A percentile compares a stretch with the other conserved stretches of the same genome.
These are phyloP conservation scores for Microbotryomycetes sp. DNA, from an alignment of 1,284 basidiomycete species.

Conservation along the genomic window DNA sequence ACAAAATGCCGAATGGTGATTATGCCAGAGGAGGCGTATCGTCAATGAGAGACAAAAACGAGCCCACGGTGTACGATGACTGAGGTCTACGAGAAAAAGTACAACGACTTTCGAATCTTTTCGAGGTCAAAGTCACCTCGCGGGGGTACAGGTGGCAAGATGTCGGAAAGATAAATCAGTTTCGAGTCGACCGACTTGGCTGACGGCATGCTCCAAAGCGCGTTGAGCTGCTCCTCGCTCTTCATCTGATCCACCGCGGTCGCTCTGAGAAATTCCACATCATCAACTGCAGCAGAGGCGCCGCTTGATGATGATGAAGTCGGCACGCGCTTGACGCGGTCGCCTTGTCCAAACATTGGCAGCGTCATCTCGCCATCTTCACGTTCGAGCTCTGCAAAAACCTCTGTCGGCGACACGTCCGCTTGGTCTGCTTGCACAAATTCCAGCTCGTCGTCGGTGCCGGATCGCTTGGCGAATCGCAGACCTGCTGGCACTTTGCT, in stretches of 20 bases:
- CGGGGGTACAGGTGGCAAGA: slow-evolving; percentile 75
- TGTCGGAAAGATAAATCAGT: slow-evolving; percentile 67
- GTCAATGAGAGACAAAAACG: no score
- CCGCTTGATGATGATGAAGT: background rate
- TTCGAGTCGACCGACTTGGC: slow-evolving; percentile 35
- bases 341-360: slow-evolving; percentile 20
- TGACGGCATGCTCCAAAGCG: slow-evolving; percentile 16
- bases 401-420: slow-evolving; percentile 24
- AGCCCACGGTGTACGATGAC: no score
- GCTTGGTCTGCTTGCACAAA: slow-evolving; percentile 37
- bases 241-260: slow-evolving; percentile 6
- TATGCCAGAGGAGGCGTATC: no score
- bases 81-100: slow-evolving; percentile 79
- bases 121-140: slow-evolving; percentile 86
- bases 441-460: slow-evolving; percentile 40
- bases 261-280: background rate
- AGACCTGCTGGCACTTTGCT: slow-evolving; percentile 37
- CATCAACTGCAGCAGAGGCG: slow-evolving; percentile 15
- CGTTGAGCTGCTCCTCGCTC: background rate
- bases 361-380: slow-evolving; percentile 26
- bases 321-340: slow-evolving; percentile 14
- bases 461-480: slow-evolving; percentile 1
- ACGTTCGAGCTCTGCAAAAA: slow-evolving; percentile 37
- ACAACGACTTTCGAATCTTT: slow-evolving; percentile 70
- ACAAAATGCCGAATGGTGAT: no score